Evolutionary conservation across 2,329 filamentous ascomycete species (phyloP).

Genomic region (Drechslerella dactyloides): DNA sequence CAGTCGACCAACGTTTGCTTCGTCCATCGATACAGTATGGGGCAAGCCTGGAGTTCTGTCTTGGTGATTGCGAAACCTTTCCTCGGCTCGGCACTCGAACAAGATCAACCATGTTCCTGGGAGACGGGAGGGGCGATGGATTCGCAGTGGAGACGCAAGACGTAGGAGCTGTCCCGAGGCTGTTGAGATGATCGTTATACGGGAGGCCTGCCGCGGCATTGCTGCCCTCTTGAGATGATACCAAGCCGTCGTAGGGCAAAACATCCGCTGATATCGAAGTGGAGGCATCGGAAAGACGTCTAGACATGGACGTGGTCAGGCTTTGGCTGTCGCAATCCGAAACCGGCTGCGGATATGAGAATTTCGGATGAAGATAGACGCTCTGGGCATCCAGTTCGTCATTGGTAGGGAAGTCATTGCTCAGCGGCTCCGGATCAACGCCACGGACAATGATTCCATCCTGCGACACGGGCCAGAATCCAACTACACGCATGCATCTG

Average conservation of each 20-base stretch:
- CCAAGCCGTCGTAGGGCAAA: constrained; percentile 41
- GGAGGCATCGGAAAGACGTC: constrained; percentile 52
- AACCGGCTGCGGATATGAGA: constrained; percentile 44
- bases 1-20: constrained; percentile 79
- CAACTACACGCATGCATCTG: constrained; percentile 23
- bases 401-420: constrained; percentile 29
- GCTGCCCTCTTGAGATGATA: constrained; percentile 46
- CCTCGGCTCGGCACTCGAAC: constrained; percentile 64
- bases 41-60: constrained; percentile 64
- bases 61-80: constrained; percentile 73
- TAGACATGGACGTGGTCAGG: constrained; percentile 52
- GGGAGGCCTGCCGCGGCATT: constrained; percentile 10
- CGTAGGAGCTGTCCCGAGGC: constrained; percentile 16
- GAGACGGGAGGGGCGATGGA: constrained; percentile 72
- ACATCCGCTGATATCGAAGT: constrained; percentile 53
- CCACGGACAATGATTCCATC: constrained; percentile 48
- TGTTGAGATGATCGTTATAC: constrained; percentile 27
- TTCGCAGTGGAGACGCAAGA: constrained; percentile 59
- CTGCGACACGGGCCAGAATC: constrained; percentile 43
- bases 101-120: constrained; percentile 66
- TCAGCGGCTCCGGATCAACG: constrained; percentile 40
- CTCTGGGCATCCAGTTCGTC: constrained; percentile 37
- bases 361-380: constrained; percentile 45
- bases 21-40: constrained; percentile 74
- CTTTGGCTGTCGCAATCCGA: constrained; percentile 51